These are phyloP conservation scores for Pythium dissimile DNA, from an alignment of 352 stramenopile genomes.

Conservation along the genomic window DNA sequence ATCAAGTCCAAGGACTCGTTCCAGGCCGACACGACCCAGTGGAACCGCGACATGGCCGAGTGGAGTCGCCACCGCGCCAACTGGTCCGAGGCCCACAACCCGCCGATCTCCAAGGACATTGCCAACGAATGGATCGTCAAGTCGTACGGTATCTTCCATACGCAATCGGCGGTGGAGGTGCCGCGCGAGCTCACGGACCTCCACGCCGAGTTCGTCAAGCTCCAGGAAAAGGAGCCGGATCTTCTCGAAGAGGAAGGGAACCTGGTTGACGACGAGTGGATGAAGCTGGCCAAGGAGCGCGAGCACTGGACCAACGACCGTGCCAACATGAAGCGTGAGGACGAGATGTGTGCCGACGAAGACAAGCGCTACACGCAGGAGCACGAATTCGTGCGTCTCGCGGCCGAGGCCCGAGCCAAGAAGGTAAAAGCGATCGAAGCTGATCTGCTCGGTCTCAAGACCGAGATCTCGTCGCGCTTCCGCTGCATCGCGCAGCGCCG, in stretches of 20 bases:
- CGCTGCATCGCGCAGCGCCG: conserved; percentile 74
- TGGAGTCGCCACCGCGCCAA: conserved; percentile 86
- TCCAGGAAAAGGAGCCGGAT: conserved; percentile 75
- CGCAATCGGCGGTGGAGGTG: conserved; percentile 36
- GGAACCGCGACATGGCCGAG: conserved; percentile 87
- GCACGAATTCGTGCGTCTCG: conserved; percentile 78
- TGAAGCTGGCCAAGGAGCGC: conserved; percentile 86
- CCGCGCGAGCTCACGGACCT: conserved; percentile 70
- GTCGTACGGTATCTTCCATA: conserved; percentile 83
- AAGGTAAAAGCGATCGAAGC: conserved; percentile 82
- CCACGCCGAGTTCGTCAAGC: conserved; percentile 76
- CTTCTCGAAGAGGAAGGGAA: conserved; percentile 83
- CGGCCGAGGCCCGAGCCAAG: conserved; percentile 70
- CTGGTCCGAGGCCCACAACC: conserved; percentile 86
- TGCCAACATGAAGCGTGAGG: conserved; percentile 87
- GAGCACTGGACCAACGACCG: conserved; percentile 87
- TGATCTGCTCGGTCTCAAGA: conserved; percentile 74
- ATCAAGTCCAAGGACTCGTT: conserved; percentile 87
- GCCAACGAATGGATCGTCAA: conserved; percentile 86
- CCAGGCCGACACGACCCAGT: conserved; percentile 84
- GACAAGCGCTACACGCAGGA: conserved; percentile 82
- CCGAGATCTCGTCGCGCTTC: conserved; percentile 67
- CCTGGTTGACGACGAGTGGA: conserved; percentile 84
- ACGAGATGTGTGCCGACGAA: conserved; percentile 85
- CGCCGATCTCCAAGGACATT: conserved; percentile 84